Conservation (phyloP, 306 rosid genomes). For the Rubus parviflorus region DNA sequence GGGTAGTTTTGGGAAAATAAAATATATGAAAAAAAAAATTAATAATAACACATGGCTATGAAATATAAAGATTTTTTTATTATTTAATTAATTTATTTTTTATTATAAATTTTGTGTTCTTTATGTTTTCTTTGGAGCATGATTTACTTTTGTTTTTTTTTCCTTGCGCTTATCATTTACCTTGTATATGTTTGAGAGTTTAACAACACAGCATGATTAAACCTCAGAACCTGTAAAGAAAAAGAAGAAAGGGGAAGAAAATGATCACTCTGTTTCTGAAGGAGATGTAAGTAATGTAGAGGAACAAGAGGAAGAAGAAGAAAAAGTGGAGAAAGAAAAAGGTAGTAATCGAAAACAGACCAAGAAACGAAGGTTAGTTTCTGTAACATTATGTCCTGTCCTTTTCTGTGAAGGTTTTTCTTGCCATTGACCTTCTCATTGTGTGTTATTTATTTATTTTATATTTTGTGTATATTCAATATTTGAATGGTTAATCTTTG, state of each 20-base stretch:
- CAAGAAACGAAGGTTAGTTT: conserved; percentile 33
- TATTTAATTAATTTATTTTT: no score
- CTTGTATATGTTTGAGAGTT: conserved; percentile 13
- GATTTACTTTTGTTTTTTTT: not conserved
- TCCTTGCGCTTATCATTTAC: not conserved
- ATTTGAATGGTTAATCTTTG: not conserved
- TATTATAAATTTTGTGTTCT: not conserved
- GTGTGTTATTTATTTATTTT: not conserved
- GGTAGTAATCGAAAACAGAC: not conserved
- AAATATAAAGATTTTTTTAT: no score
- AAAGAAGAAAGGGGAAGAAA: conserved; percentile 28
- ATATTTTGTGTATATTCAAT: not conserved
- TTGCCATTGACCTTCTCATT: not conserved
- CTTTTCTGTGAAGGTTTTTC: not conserved
- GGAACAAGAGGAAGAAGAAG: conserved; percentile 22
- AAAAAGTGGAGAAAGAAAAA: not conserved
- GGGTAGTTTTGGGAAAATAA: no score
- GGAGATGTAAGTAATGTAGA: conserved; percentile 22
- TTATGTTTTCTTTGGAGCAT: not conserved
- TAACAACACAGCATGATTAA: conserved; percentile 22
- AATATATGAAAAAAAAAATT: no score
- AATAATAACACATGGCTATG: no score
- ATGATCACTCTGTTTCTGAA: conserved; percentile 29
- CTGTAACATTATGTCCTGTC: not conserved
- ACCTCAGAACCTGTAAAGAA: conserved; percentile 31